Evolutionary conservation across 805 yeast genomes (phyloP).

Genomic region (Kazachstania psychrophila): DNA sequence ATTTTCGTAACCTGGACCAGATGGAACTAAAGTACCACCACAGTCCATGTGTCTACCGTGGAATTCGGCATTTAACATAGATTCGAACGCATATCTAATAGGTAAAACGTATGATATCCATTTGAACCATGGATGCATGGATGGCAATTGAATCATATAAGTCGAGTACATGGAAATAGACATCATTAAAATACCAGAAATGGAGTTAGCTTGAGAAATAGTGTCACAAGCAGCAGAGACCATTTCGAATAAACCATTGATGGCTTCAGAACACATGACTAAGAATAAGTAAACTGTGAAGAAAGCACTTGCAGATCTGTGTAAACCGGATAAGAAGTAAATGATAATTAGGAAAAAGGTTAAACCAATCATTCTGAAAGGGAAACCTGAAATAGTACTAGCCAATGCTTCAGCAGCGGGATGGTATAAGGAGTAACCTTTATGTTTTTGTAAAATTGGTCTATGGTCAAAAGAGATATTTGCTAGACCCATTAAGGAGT

Average conservation of each 20-base stretch:
- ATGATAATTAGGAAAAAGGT: conserved; percentile 39
- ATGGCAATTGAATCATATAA: conserved; percentile 47
- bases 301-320: conserved; percentile 44
- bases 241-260: conserved; percentile 39
- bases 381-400: conserved; percentile 50
- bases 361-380: conserved; percentile 44
- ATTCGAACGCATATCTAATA: conserved; percentile 46
- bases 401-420: conserved; percentile 74
- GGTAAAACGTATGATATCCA: conserved; percentile 53
- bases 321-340: conserved; percentile 50
- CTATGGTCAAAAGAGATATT: conserved; percentile 44
- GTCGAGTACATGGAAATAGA: conserved; percentile 49
- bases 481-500: conserved; percentile 41
- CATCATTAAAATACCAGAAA: conserved; percentile 45
- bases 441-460: conserved; percentile 61
- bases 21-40: conserved; percentile 39
- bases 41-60: conserved; percentile 25
- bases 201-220: conserved; percentile 46
- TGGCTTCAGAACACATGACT: conserved; percentile 18
- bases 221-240: conserved; percentile 43
- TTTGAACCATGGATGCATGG: conserved; percentile 59
- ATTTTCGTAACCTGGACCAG: conserved; percentile 43
- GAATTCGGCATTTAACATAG: conserved; percentile 32
- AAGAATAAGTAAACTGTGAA: conserved; percentile 42
- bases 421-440: conserved; percentile 59